Evolutionary conservation across 768 basidiomycete species (phyloP).

Genomic region (Coprinellus micaceus): DNA sequence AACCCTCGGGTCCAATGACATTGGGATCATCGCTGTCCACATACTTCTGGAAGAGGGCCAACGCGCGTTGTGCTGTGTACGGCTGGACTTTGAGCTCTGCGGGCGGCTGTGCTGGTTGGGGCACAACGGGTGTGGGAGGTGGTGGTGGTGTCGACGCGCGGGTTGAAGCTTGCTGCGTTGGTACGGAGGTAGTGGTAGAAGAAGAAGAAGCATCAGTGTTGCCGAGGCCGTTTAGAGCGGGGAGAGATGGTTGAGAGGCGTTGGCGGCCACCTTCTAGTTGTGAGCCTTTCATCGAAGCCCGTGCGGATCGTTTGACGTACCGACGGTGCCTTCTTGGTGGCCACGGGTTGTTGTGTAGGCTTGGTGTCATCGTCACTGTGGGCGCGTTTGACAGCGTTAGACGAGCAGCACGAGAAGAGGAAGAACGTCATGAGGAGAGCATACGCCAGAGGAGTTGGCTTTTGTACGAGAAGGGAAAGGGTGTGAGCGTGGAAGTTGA

Average conservation of each 20-base stretch:
- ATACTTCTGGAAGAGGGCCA: constrained; percentile 58
- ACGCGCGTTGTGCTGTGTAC: constrained; percentile 50
- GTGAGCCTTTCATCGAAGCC: too few relatives aligned
- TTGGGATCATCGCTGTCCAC: constrained; percentile 51
- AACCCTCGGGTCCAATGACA: constrained; percentile 69
- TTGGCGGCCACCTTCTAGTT: too few relatives aligned
- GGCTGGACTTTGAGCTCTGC: constrained; percentile 30
- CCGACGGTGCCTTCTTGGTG: too few relatives aligned
- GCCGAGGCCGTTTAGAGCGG: background rate
- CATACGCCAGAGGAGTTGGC: constrained; percentile 29
- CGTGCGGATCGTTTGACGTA: too few relatives aligned
- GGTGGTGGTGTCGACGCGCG: background rate
- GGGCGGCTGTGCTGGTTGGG: constrained; percentile 12
- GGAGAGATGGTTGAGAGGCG: background rate
- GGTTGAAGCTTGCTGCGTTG: background rate
- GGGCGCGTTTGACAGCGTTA: constrained; percentile 43
- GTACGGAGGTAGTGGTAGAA: constrained; percentile 2
- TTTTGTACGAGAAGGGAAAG: constrained; percentile 9
- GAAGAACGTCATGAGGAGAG: constrained; percentile 54
- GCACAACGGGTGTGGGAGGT: constrained; percentile 15
- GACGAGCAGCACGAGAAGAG: constrained; percentile 64
- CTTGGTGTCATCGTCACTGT: constrained; percentile 47
- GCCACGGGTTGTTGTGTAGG: too few relatives aligned
- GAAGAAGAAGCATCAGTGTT: constrained; percentile 2
- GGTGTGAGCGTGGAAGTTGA: constrained; percentile 4